Conservation (phyloP, 2,329 filamentous ascomycete genomes). For the Dendryphion nanum region DNA sequence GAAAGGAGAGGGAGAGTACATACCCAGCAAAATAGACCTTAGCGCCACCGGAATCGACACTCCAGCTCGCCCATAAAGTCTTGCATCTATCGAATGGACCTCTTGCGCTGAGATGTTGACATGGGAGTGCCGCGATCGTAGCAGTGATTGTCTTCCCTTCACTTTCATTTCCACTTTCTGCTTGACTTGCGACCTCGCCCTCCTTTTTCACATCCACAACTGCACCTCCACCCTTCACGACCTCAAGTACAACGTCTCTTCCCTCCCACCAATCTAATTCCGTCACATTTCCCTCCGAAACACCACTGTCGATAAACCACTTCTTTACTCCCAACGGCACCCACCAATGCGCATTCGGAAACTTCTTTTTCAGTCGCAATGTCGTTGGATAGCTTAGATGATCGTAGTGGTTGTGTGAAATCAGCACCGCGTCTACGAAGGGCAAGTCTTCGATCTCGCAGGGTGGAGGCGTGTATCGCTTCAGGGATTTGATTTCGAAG, state of each 20-base stretch:
- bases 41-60: slow-evolving; percentile 67
- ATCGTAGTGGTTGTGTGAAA: slow-evolving; percentile 91
- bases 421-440: slow-evolving; percentile 69
- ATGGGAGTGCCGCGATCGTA: slow-evolving; percentile 74
- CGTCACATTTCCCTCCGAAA: slow-evolving; percentile 66
- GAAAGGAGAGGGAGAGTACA: slow-evolving; percentile 12
- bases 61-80: slow-evolving; percentile 90
- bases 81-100: slow-evolving; percentile 66
- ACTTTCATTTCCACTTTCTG: not conserved
- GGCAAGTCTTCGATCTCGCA: slow-evolving; percentile 79
- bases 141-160: slow-evolving; percentile 62
- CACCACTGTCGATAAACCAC: slow-evolving; percentile 72
- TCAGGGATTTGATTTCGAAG: slow-evolving; percentile 66
- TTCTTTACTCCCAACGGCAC: slow-evolving; percentile 77
- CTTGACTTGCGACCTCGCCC: not conserved
- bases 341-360: slow-evolving; percentile 83
- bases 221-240: slow-evolving; percentile 21
- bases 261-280: slow-evolving; percentile 97
- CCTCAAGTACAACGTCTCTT: slow-evolving; percentile 65
- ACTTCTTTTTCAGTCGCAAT: slow-evolving; percentile 64
- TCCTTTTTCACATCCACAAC: slow-evolving; percentile 13
- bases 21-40: slow-evolving; percentile 80
- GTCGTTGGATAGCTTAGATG: slow-evolving; percentile 80
- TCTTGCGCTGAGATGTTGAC: slow-evolving; percentile 77
- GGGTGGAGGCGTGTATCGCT: slow-evolving; percentile 74